Conservation (phyloP, 352 stramenopile species). For the Poterioochromonas sp. region DNA sequence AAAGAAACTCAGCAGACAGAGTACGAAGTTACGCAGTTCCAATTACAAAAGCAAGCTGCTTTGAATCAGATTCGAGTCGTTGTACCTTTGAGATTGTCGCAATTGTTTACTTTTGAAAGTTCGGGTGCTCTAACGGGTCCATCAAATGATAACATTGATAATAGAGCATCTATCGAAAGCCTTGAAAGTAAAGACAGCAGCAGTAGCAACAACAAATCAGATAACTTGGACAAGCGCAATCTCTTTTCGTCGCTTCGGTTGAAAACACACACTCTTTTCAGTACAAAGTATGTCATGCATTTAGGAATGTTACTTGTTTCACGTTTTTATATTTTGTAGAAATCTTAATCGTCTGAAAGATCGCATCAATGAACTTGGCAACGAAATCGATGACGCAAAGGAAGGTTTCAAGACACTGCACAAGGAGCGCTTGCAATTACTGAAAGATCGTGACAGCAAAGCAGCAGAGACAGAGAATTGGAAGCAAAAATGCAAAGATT, state of each 20-base stretch:
- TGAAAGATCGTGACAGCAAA: slow-evolving; percentile 64
- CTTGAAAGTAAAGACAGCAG: slow-evolving; percentile 13
- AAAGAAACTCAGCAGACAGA: slow-evolving; percentile 75
- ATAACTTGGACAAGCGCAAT: slow-evolving; percentile 13
- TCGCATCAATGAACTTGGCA: slow-evolving; percentile 63
- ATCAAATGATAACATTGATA: slow-evolving; percentile 28
- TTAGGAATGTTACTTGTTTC: slow-evolving; percentile 15
- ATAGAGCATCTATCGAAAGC: slow-evolving; percentile 13
- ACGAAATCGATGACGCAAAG: slow-evolving; percentile 67
- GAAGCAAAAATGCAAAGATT: slow-evolving; percentile 42
- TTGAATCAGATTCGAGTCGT: slow-evolving; percentile 42
- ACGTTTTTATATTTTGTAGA: slow-evolving; percentile 17
- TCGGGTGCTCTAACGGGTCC: not conserved
- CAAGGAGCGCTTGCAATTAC: slow-evolving; percentile 65
- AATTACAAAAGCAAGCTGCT: slow-evolving; percentile 78
- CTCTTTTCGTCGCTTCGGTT: slow-evolving; percentile 24
- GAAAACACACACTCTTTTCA: slow-evolving; percentile 27
- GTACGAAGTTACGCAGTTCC: slow-evolving; percentile 74
- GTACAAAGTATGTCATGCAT: slow-evolving; percentile 23
- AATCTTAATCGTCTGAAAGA: slow-evolving; percentile 53
- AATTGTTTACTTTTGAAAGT: slow-evolving; percentile 38
- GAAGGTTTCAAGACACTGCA: slow-evolving; percentile 75
- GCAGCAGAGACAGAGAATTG: slow-evolving; percentile 60
- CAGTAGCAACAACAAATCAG: slow-evolving; percentile 13
- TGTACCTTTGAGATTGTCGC: slow-evolving; percentile 37